These are phyloP conservation scores for Blastocystis sp. DNA, from an alignment of 352 stramenopile species.

Conservation along the genomic window DNA sequence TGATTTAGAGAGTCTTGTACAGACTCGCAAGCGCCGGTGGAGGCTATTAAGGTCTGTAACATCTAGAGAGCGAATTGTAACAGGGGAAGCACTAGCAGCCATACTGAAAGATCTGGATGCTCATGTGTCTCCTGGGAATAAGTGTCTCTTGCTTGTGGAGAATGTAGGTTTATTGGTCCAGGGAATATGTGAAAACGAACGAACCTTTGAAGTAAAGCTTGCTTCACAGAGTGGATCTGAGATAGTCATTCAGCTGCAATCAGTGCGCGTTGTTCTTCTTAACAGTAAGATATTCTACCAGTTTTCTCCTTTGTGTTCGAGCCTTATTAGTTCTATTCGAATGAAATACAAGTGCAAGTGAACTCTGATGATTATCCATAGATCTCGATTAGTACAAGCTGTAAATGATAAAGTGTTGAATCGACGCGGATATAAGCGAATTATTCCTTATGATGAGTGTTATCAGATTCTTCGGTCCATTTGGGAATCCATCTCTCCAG, in stretches of 20 bases:
- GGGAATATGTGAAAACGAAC: too few relatives aligned
- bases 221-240: background rate
- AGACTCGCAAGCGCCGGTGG: too few relatives aligned
- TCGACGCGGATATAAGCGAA: background rate
- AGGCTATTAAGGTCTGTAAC: background rate
- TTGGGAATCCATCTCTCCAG: background rate
- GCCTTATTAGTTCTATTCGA: background rate
- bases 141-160: background rate
- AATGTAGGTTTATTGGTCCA: background rate
- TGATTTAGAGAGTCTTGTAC: too few relatives aligned
- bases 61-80: background rate
- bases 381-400: background rate
- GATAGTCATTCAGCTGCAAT: background rate
- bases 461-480: background rate
- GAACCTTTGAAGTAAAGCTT: too few relatives aligned
- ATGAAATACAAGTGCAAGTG: background rate
- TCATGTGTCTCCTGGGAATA: background rate
- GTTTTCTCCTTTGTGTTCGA: too few relatives aligned
- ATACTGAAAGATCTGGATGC: background rate
- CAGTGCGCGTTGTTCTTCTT: background rate
- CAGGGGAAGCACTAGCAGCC: background rate
- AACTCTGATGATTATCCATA: background rate
- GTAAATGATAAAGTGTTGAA: background rate
- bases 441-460: background rate
- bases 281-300: too few relatives aligned